Evolutionary conservation across 495 filamentous ascomycete genomes (phyloP).

Genomic region (Ascodesmis nigricans): DNA sequence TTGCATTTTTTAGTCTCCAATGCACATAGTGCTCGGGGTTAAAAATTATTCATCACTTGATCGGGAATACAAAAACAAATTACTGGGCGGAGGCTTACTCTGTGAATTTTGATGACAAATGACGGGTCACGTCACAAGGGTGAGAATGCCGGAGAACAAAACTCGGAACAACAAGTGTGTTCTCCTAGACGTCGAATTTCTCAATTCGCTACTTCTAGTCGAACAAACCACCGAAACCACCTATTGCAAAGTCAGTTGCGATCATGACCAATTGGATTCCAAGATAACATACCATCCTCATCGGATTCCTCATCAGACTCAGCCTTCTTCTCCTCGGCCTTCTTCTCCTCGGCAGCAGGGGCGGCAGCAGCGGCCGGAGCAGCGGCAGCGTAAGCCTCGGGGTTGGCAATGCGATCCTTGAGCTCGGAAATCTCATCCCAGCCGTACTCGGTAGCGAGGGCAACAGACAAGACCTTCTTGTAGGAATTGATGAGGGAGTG

Average conservation of each 20-base stretch:
- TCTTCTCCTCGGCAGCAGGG: slow-evolving; percentile 30
- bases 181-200: slow-evolving; percentile 22
- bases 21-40: slow-evolving; percentile 28
- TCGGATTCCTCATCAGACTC: slow-evolving; percentile 37
- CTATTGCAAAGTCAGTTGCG: slow-evolving; percentile 22
- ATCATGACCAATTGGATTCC: slow-evolving; percentile 9
- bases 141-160: neutral
- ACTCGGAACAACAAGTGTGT: slow-evolving; percentile 21
- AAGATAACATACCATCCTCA: slow-evolving; percentile 32
- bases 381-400: slow-evolving; percentile 71
- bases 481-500: slow-evolving; percentile 90
- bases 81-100: too few species aligned
- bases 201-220: slow-evolving; percentile 23
- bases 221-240: slow-evolving; percentile 52
- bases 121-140: too few species aligned
- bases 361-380: slow-evolving; percentile 43
- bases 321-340: slow-evolving; percentile 30
- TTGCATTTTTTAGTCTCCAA: slow-evolving; percentile 31
- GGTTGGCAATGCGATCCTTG: slow-evolving; percentile 98
- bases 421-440: slow-evolving; percentile 93
- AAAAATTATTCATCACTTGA: slow-evolving; percentile 38
- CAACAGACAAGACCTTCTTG: slow-evolving; percentile 89
- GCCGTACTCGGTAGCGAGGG: slow-evolving; percentile 72
- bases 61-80: too few species aligned
- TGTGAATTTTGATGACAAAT: too few species aligned